Base-by-base conservation (phyloP, 2,329 filamentous ascomycete species). In the Elsinoe arachidis region DNA sequence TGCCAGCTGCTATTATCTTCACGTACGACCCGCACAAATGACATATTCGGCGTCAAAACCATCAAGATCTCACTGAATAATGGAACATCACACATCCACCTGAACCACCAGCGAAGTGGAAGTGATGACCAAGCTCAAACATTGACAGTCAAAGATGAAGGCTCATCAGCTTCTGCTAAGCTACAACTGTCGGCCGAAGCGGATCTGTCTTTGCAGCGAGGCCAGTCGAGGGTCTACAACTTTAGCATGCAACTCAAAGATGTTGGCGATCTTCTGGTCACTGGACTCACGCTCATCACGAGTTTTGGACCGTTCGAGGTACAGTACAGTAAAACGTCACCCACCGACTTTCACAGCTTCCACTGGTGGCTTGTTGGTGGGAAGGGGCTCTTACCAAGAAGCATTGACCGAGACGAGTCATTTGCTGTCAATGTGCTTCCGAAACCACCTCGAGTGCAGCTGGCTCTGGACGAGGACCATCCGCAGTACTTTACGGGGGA, bases 401-500 rank as follows among this genome's bases (percentile, higher is more conserved):
- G 67, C 43, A 66, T 78, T 21, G 72, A 75, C 19, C 74, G 74
- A 55, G 72, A 73, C 38, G 75, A 80, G 57, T 75, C 76, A 1
- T 74, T 80, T 34, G 74, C 75, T 1, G 80, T 95, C 57, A 85
- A 82, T 57, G 84, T 99, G 21, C 78, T 90, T 56, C 92, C 93
- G 1, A 88, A 95, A 62, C 93, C 92, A 26, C 93, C 93, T 0
- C 97, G 96, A 71, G 83, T 99, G 75, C 84, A 89, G 63, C 82
- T 99, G 46, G 79, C 75, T 23, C 73, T 89, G 9, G 75, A 81
- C 1, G 79, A 82, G 39, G 71, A 85, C 6, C 76, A 79, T 58
- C 78, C 82, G 11, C 85, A 90, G 56, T 95, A 92, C 69, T 97
- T 96, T 68, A 88, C 87, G 1, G 87, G 95, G 64, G 93, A 99